Percentiles rank a stretch among this genome's conserved stretches.
Conservation (phyloP, 176 grass and related monocot species). For the Bolboschoenus planiculmis region DNA sequence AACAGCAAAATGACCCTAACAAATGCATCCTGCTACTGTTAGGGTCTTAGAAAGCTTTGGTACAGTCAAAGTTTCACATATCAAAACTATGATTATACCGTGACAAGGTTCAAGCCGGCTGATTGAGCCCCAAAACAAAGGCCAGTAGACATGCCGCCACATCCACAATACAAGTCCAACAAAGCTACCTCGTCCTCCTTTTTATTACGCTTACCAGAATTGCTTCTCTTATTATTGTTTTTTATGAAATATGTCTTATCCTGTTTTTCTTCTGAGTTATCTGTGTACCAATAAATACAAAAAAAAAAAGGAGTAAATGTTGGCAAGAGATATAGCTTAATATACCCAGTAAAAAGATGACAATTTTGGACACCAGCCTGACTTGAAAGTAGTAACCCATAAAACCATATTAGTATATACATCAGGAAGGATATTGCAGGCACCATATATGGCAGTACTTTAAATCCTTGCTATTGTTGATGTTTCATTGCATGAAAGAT, state of each 20-base stretch:
- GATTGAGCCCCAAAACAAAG: slow-evolving; percentile 66
- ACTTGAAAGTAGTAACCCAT: background rate
- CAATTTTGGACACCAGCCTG: background rate
- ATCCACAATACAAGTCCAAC: slow-evolving; percentile 87
- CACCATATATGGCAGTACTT: background rate
- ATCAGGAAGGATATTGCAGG: background rate
- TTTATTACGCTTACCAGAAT: slow-evolving; percentile 17
- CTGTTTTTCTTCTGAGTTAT: slow-evolving; percentile 33
- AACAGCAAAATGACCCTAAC: background rate
- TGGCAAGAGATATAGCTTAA: background rate
- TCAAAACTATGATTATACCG: slow-evolving; percentile 34
- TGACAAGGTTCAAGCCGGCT: slow-evolving; percentile 63
- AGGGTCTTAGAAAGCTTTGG: background rate
- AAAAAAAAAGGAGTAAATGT: background rate
- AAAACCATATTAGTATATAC: background rate
- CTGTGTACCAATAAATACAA: slow-evolving; percentile 14
- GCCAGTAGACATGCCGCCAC: slow-evolving; percentile 95
- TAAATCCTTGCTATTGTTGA: background rate
- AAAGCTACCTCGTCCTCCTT: slow-evolving; percentile 51
- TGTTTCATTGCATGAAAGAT: background rate
- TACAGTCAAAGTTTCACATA: background rate
- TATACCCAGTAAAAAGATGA: background rate
- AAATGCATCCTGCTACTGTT: background rate
- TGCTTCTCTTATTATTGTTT: slow-evolving; percentile 19
- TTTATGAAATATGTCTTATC: background rate